These are phyloP conservation scores for Entomophthora muscae DNA, from an alignment of 371 early-diverging fungal genomes.

Conservation along the genomic window DNA sequence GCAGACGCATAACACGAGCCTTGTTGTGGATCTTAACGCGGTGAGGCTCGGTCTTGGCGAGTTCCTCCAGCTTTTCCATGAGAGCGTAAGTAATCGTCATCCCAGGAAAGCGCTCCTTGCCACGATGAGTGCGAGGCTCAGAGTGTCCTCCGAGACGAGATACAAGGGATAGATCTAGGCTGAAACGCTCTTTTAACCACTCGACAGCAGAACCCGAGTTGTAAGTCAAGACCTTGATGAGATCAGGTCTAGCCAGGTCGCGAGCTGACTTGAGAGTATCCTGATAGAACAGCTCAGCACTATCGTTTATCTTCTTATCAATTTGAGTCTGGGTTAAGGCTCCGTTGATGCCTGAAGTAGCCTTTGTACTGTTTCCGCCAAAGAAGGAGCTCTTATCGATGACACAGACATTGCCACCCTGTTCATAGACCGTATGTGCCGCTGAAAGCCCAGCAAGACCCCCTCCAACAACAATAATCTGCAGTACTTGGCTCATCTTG, in stretches of 20 bases:
- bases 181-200: constrained; percentile 82
- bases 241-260: constrained; percentile 62
- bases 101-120: constrained; percentile 83
- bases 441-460: constrained; percentile 82
- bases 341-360: constrained; percentile 95
- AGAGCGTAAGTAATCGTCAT: constrained; percentile 91
- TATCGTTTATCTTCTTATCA: constrained; percentile 45
- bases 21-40: constrained; percentile 62
- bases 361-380: constrained; percentile 88
- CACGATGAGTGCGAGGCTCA: constrained; percentile 86
- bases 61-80: constrained; percentile 70
- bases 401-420: constrained; percentile 68
- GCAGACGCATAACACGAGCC: constrained; percentile 44
- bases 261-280: constrained; percentile 80
- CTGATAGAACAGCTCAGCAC: constrained; percentile 66
- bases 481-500: constrained; percentile 18
- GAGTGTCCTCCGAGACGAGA: constrained; percentile 81
- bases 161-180: constrained; percentile 68
- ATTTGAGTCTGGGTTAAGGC: constrained; percentile 70
- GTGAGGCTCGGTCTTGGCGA: constrained; percentile 41
- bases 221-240: constrained; percentile 72
- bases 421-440: constrained; percentile 68
- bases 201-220: constrained; percentile 76
- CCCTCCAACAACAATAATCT: constrained; percentile 80
- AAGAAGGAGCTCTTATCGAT: constrained; percentile 82